Conservation (phyloP, 257 asterid genomes). For the Pogostemon cablin region DNA sequence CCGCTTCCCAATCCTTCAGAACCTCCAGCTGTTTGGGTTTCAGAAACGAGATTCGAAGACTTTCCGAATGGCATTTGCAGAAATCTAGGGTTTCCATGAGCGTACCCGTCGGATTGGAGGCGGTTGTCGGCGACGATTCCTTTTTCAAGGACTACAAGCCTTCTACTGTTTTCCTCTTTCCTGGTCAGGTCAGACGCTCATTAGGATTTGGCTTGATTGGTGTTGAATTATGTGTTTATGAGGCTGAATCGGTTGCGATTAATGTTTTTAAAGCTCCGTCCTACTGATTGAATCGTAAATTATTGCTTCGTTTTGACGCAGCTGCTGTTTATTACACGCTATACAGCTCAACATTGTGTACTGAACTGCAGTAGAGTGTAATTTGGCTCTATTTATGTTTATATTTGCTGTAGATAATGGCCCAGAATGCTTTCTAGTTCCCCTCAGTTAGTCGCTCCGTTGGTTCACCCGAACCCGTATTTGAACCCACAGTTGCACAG, state of each 20-base stretch:
- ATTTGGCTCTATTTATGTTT: background rate
- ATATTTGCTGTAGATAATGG: conserved; percentile 10
- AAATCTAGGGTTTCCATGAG: conserved; percentile 75
- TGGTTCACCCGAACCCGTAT: background rate
- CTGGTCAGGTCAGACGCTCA: conserved; percentile 76
- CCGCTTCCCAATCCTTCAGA: conserved; percentile 37
- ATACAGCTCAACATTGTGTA: conserved; percentile 16
- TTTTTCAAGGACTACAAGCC: conserved; percentile 76
- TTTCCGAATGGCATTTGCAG: conserved; percentile 43
- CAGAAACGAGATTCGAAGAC: conserved; percentile 50
- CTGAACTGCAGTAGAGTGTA: conserved; percentile 15
- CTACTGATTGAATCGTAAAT: conserved; percentile 24
- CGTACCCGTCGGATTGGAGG: conserved; percentile 67
- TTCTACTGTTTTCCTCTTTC: conserved; percentile 86
- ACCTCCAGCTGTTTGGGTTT: conserved; percentile 44
- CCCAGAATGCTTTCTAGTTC: too few relatives aligned
- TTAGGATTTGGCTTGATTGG: background rate
- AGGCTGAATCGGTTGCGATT: conserved; percentile 23
- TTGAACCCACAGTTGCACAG: conserved; percentile 33
- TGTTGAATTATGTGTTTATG: background rate
- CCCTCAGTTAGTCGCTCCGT: too few relatives aligned
- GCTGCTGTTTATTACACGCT: conserved; percentile 19
- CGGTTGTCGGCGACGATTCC: conserved; percentile 60
- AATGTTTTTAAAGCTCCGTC: conserved; percentile 18
- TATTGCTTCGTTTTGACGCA: conserved; percentile 18